These are phyloP conservation scores for Botryobasidium botryosum DNA, from an alignment of 768 basidiomycete species.

Conservation along the genomic window DNA sequence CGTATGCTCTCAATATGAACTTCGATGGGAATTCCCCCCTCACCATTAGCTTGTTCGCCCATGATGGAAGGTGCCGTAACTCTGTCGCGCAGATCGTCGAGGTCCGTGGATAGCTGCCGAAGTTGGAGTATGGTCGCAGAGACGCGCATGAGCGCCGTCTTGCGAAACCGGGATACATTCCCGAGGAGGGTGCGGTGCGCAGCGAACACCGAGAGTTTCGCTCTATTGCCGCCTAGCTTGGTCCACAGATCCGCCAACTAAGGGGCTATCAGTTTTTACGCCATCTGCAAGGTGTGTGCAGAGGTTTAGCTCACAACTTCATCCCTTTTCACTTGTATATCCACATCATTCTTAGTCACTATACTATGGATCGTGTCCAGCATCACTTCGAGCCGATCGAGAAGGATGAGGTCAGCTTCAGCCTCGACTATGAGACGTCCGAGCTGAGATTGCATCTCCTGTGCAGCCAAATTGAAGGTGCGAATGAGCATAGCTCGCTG, in stretches of 20 bases:
- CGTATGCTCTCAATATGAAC: conserved; percentile 63
- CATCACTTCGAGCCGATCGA: conserved; percentile 45
- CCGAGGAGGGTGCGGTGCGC: conserved; percentile 36
- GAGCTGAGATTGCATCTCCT: conserved; percentile 29
- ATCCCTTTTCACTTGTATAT: too few relatives aligned
- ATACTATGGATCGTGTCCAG: conserved; percentile 41
- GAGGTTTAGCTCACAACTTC: conserved; percentile 30
- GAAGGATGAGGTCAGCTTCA: conserved; percentile 34
- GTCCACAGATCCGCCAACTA: conserved; percentile 54
- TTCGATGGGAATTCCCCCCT: conserved; percentile 38
- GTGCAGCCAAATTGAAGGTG: not conserved
- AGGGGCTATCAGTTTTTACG: too few relatives aligned
- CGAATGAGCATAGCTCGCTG: conserved; percentile 42
- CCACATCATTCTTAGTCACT: too few relatives aligned
- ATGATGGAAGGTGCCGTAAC: conserved; percentile 50
- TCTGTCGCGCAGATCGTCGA: conserved; percentile 59
- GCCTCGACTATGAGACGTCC: conserved; percentile 49
- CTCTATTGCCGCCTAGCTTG: conserved; percentile 41
- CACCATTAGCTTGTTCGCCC: conserved; percentile 23
- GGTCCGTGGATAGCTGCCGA: conserved; percentile 46
- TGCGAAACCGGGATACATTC: conserved; percentile 39
- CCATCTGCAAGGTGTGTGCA: too few relatives aligned
- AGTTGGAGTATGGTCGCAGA: conserved; percentile 44
- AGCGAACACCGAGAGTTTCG: conserved; percentile 32
- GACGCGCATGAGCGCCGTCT: conserved; percentile 48